Base-by-base conservation (phyloP, 495 filamentous ascomycete genomes). In the Neurospora africana region DNA sequence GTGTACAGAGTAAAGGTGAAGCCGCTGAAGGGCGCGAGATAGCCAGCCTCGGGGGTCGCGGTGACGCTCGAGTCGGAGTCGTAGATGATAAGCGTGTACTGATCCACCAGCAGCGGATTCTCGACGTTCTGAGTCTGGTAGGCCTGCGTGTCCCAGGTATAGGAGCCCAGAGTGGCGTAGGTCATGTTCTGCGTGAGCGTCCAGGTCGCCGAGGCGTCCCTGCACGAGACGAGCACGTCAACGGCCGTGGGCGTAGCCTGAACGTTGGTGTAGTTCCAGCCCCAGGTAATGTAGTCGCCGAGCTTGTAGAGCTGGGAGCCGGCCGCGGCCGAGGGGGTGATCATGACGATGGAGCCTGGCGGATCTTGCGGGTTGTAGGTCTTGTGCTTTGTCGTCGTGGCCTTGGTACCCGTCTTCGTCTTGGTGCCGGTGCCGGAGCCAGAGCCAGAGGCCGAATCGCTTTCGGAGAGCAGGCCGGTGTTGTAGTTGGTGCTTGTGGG, bases 251-350 rank as follows among this genome's bases (percentile, higher is more conserved):
- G 95, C 1, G 89, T 91, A 21, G 89, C 89, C 37, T 87, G 87
- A 44, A 99, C 84, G 61, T 91, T 93, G 2, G 95, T 99, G 83
- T 97, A 98, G 81, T 98, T 98, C 94, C 95, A 99, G 0, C 83
- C 90, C 80, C 95, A 95, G 1, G 93, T 97, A 19, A 97, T 84
- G 70, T 86, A 86, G 43, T 98, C 90, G 21, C 91, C 92, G 78
- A 98, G 91, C 81, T 95, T 95, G 89, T 93, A 98, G 78, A 93
- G 92, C 73, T 89, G 88, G 5, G 88, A 82, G 9, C 88, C 87
- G 6, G 84, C 84, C 1, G 85, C 80, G 5, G 81, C 72, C 38
- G 83, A 82, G 0, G 95, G 95, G 2, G 89, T 94, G 53, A 93
- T 81, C 92, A 98, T 93, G n/a, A 87, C 84, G 37, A 97, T 86